A percentile compares a stretch with the other conserved stretches of the same genome.
phyloP scores from a whole-genome alignment of 1,284 basidiomycete species.

The Ganoderma leucocontextum region DNA sequence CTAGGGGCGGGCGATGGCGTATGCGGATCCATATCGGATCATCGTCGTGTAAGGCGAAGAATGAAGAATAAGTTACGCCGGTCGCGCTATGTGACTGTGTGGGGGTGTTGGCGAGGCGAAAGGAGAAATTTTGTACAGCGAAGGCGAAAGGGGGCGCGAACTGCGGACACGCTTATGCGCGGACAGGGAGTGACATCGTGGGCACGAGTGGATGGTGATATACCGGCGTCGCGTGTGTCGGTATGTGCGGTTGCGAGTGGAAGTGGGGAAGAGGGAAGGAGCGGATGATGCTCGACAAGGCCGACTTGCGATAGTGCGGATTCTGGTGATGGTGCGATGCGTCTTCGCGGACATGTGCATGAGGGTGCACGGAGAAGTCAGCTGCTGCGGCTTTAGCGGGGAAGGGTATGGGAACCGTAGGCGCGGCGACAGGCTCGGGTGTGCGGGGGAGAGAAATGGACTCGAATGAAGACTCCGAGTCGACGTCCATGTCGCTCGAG shows the following conservation, averaged over 20 bases:
- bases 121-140: slow-evolving; percentile 24
- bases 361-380: slow-evolving; percentile 24
- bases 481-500: slow-evolving; percentile 39
- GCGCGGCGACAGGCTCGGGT: slow-evolving; percentile 32
- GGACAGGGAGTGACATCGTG: slow-evolving; percentile 25
- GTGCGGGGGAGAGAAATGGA: slow-evolving; percentile 38
- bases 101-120: slow-evolving; percentile 7
- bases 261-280: slow-evolving; percentile 44
- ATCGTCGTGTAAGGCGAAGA: neutral
- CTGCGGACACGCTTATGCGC: slow-evolving; percentile 23
- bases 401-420: slow-evolving; percentile 24
- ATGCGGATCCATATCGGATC: slow-evolving; percentile 3
- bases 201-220: slow-evolving; percentile 25
- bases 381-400: slow-evolving; percentile 27
- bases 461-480: slow-evolving; percentile 39
- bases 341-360: slow-evolving; percentile 19
- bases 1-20: slow-evolving; percentile 1
- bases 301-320: slow-evolving; percentile 31
- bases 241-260: slow-evolving; percentile 26
- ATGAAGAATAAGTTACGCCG: slow-evolving; percentile 8
- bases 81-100: neutral
- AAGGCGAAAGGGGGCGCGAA: slow-evolving; percentile 13
- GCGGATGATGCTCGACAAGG: slow-evolving; percentile 39
- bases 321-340: slow-evolving; percentile 21
- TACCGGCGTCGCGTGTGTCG: slow-evolving; percentile 14